Evolutionary conservation across 1,284 basidiomycete species (phyloP).

Genomic region (Leccinum huronense): DNA sequence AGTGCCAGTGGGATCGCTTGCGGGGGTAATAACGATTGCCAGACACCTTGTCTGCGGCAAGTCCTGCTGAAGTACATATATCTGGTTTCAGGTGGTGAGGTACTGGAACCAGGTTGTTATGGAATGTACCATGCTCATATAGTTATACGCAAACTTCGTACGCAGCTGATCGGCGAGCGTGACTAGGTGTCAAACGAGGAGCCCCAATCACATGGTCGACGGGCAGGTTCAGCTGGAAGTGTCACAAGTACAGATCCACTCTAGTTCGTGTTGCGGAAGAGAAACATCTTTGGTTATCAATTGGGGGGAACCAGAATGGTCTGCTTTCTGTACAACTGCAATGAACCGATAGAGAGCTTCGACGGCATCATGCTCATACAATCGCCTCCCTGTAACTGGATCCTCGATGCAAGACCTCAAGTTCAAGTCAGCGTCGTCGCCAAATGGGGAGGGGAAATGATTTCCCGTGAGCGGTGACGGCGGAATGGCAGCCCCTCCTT

Average conservation of each 20-base stretch:
- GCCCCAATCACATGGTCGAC: conserved; percentile 46
- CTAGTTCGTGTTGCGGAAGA: conserved; percentile 11
- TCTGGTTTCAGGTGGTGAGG: conserved; percentile 13
- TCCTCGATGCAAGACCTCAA: conserved; percentile 39
- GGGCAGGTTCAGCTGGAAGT: conserved; percentile 44
- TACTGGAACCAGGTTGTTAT: conserved; percentile 52
- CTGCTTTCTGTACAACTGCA: conserved; percentile 24
- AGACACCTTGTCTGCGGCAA: conserved; percentile 32
- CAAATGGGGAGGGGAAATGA: conserved; percentile 44
- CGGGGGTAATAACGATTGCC: conserved; percentile 55
- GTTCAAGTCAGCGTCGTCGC: conserved; percentile 49
- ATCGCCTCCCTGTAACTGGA: conserved; percentile 54
- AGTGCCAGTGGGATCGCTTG: conserved; percentile 56
- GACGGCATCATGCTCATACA: conserved; percentile 55
- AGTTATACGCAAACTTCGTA: conserved; percentile 54
- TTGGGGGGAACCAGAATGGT: conserved; percentile 33
- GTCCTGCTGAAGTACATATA: conserved; percentile 13
- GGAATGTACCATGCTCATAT: conserved; percentile 48
- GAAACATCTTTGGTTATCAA: conserved; percentile 38
- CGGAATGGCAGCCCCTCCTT: conserved; percentile 45
- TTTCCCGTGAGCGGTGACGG: conserved; percentile 43
- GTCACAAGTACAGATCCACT: conserved; percentile 49
- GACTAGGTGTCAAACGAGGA: conserved; percentile 42
- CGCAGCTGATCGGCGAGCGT: conserved; percentile 59
- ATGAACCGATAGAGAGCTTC: conserved; percentile 54